Base-by-base conservation (phyloP, 1,139 yeast species). In the Lodderomyces theae region DNA sequence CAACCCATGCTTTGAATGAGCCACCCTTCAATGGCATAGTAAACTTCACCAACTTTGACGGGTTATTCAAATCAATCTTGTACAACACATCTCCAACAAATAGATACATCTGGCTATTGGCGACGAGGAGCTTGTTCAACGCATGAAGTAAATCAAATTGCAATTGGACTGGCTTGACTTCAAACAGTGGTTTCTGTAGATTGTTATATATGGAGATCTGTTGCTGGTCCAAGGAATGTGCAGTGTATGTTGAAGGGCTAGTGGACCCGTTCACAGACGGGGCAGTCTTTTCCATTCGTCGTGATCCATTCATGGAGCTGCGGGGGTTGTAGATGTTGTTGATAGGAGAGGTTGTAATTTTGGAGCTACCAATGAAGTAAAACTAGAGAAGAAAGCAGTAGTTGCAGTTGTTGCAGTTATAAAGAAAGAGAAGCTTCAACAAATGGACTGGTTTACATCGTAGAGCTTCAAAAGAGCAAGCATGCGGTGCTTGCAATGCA, bases 101-200 rank as follows among this genome's bases (percentile, higher is more conserved):
- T n/a, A 72, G 49, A 43, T 51, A 64, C 75, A 72, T 69, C 21
- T 57, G 51, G 44, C 69, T 66, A 43, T 56, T 61, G 37, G 56
- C 56, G 2, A 67, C 71, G 15, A 52, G 44, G 10, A 67, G 50
- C n/a, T 50, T 45, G 11, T 47, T 51, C 31, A 72, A 55, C 3
- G 56, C 50, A 38, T 60, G 45, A n/a, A 53, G 47, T 23, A 70
- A 60, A 21, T 56, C 61, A 49, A 71, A 71, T 45, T 70, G 76
- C 17, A 71, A 60, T 49, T 65, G 75, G 3, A 71, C 76, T 24
- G 61, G 61, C 40, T 71, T 76, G n/a, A 72, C 50, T 9, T 58
- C 60, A 47, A 69, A 66, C 9, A 48, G 42, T 1, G 70, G 69
- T 35, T 49, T 49, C 12, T 52, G 53, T 21, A 48, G 35, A 31